Base-by-base conservation (phyloP, 257 asterid genomes). In the Oldenlandia corymbosa region DNA sequence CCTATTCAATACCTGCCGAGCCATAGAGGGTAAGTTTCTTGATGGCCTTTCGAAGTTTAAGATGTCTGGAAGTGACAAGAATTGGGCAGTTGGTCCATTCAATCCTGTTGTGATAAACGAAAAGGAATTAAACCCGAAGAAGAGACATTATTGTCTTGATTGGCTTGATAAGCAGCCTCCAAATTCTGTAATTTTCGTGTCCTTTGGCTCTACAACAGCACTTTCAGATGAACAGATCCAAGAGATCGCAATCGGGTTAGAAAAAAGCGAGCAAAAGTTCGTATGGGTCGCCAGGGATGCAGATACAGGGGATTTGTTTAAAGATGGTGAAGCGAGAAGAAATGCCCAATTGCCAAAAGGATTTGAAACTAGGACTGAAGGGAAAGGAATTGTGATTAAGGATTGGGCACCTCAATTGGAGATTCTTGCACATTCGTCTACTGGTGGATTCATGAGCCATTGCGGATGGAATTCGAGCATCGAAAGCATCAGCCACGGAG, bases 31-130 rank as follows among this genome's bases (percentile, higher is more conserved):
- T 16, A 31, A 58, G 3, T 76, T 32, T 58, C 54, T 76, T n/a
- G 77, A 71, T 60, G 48, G 65, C 58, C 41, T 64, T 8, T 48
- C 69, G 8, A 48, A 64, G 26, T 62, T 60, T 23, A 34, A 23
- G 24, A 5, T 54, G 6, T 37, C 23, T 26, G 47, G 34, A 16
- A 52, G 64, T 7, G 26, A 65, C 58, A 81, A 53, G 18, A 84
- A 83, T 24, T 71, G 81, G 77, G 77, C 72, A 8, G 41, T 64
- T 47, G 77, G 80, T 27, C 80, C 80, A 3, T 71, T 76, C 31
- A 71, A 71, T 68, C 80, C 77, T 0, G 54, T 64, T 1, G 12
- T 48, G 28, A 43, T 55, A 31, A 51, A 57, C 10, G 60, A 67
- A 16, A 32, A 61, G 61, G 32, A 32, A 56, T 32, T 24, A 18